A percentile compares a stretch with the other conserved stretches of the same genome.
Evolutionary conservation across 208 protist species (phyloP).

Genomic region (Strigomonas oncopelti): DNA sequence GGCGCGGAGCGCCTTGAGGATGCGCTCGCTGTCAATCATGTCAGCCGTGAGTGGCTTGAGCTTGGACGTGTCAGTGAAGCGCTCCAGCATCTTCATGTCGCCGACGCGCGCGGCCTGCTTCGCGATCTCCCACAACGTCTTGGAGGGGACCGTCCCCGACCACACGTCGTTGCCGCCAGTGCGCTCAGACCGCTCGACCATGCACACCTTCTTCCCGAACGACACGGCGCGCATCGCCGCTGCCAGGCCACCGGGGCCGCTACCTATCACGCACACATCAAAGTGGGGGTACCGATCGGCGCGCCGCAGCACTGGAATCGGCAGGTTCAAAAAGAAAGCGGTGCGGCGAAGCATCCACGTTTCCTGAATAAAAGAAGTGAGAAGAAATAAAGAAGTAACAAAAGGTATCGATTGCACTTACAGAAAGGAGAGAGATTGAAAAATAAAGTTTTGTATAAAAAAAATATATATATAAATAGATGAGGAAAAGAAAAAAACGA

Average conservation of each 20-base stretch:
- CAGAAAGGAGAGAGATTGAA: background rate
- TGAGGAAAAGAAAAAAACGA: background rate
- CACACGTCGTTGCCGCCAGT: conserved; percentile 66
- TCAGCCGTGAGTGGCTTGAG: conserved; percentile 13
- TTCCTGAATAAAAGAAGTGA: conserved; percentile 14
- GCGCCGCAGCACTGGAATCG: conserved; percentile 39
- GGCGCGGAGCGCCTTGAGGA: conserved; percentile 32
- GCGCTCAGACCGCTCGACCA: conserved; percentile 42
- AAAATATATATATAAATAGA: conserved; percentile 1
- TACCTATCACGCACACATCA: conserved; percentile 72
- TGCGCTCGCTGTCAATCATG: conserved; percentile 25
- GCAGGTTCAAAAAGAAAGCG: conserved; percentile 11
- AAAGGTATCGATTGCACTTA: background rate
- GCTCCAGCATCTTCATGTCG: conserved; percentile 17
- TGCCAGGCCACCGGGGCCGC: conserved; percentile 55
- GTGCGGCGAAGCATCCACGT: conserved; percentile 3
- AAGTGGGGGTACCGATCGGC: conserved; percentile 49
- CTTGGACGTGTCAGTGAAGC: conserved; percentile 30
- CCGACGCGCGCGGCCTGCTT: conserved; percentile 38
- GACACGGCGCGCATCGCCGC: conserved; percentile 52
- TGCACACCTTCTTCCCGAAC: conserved; percentile 54
- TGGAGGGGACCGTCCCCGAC: conserved; percentile 68
- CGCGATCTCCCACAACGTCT: conserved; percentile 65
- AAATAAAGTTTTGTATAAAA: conserved; percentile 3
- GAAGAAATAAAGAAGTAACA: conserved; percentile 6